Evolutionary conservation across 768 basidiomycete genomes (phyloP), one percentile per base, ranked within the genome.

Genomic region (Lentinula edodes): DNA sequence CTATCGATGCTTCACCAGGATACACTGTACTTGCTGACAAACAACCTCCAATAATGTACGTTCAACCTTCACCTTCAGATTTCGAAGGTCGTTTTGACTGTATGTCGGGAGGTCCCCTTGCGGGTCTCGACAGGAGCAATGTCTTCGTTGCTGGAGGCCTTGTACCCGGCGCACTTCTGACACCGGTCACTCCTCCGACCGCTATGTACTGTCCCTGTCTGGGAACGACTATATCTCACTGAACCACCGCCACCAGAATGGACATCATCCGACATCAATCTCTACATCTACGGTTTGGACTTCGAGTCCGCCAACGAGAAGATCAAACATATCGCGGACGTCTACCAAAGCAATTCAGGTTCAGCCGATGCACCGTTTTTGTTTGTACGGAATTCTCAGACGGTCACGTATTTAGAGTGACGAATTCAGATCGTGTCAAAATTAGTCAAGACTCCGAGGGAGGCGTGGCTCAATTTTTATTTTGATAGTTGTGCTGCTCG

Each of bases 341-440:
- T 61, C 1, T 67, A 63, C 51, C 20, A 58, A 32, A 42, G 50
- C 15, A 66, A 66, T 45, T 50, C 63, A 23, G 52, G 36, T 5
- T 62, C 66, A 1, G 18, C 50, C 1, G 50, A 50, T 32, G 53
- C 62, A n/a, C 66, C 64, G 12, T 63, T 63, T 41, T 61, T 66
- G 12, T 55, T 61, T 48, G 66, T 66, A 34, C 56, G 66, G 3
- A 65, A 65, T n/a, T 64, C 64, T 18, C 66, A 64, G 43, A 65
- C 66, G 15, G 62, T 65, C 35, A 67, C 64, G 16, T 67, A 65
- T 42, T 63, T 64, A 0, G 38, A 52, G 23, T 67, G 59, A 52
- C 51, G 64, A 34, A 58, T 67, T n/a, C 66, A 67, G 36, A 64
- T 65, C 32, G 64, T 67, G 16, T 48, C 65, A 41, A 67, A 67